These are phyloP conservation scores for Daldinia caldariorum DNA, from an alignment of 495 filamentous ascomycete genomes.

Conservation along the genomic window DNA sequence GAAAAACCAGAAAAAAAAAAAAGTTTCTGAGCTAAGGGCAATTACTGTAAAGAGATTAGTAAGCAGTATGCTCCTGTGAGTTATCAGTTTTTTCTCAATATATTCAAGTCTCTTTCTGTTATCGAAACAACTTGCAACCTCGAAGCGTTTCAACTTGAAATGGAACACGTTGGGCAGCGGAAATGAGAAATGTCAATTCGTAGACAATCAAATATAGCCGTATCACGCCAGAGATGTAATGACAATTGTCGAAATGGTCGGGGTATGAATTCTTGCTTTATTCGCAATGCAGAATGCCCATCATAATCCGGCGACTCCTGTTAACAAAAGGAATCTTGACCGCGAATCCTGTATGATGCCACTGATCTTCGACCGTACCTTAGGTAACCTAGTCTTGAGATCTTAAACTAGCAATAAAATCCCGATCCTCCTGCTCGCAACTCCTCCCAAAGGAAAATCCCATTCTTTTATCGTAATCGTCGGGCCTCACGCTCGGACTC, in stretches of 20 bases:
- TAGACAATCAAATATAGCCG: neutral
- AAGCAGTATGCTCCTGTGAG: constrained; percentile 16
- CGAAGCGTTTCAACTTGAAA: neutral
- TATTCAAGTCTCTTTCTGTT: neutral
- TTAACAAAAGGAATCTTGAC: constrained; percentile 43
- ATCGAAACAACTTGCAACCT: neutral
- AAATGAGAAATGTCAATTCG: neutral
- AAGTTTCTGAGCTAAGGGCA: neutral
- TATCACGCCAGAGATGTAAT: constrained; percentile 12
- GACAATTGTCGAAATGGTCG: constrained; percentile 3
- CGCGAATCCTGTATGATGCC: constrained; percentile 33
- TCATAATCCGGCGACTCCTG: constrained; percentile 42
- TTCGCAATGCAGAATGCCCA: constrained; percentile 42
- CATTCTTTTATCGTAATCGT: constrained; percentile 75
- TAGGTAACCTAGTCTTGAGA: constrained; percentile 16
- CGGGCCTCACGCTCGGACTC: constrained; percentile 91
- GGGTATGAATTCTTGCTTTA: constrained; percentile 45
- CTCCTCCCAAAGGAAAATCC: constrained; percentile 19
- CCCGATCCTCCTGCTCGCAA: constrained; percentile 26
- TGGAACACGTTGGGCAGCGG: neutral
- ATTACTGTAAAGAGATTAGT: constrained; percentile 28
- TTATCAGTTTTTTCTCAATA: constrained; percentile 8
- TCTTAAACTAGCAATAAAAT: constrained; percentile 29
- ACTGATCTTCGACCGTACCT: constrained; percentile 24
- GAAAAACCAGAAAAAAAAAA: too few species aligned